Percentiles rank a stretch among this genome's conserved stretches.
Conservation (phyloP, 1,284 basidiomycete genomes). For the Caloboletus firmus region DNA sequence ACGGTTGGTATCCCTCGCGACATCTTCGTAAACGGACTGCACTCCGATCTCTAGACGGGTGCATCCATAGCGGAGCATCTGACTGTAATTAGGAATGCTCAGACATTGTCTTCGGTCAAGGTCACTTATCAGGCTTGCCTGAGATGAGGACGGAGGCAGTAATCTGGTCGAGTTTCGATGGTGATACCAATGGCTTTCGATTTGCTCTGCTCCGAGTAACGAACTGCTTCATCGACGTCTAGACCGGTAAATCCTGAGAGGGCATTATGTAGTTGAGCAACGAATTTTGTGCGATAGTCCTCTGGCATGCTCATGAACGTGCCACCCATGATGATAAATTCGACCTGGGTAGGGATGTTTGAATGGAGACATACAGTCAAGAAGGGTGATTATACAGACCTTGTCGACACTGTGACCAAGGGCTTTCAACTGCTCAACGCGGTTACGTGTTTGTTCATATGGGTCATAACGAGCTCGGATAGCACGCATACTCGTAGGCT, state of each 20-base stretch:
- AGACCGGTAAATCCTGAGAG: conserved; percentile 92
- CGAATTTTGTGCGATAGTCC: conserved; percentile 90
- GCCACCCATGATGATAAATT: conserved; percentile 99
- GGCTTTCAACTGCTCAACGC: conserved; percentile 93
- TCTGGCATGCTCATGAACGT: conserved; percentile 99
- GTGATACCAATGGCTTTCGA: conserved; percentile 99
- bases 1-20: conserved; percentile 97
- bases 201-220: conserved; percentile 94
- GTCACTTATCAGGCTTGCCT: conserved; percentile 46
- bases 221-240: conserved; percentile 97
- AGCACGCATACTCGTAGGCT: conserved; percentile 98
- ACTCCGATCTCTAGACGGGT: conserved; percentile 98
- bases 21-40: conserved; percentile 99
- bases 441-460: conserved; percentile 94
- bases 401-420: conserved; percentile 98
- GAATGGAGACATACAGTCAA: background rate
- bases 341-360: conserved; percentile 60
- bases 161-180: conserved; percentile 98
- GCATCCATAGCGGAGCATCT: conserved; percentile 99
- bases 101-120: background rate
- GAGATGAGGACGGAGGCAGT: conserved; percentile 95
- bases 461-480: conserved; percentile 98
- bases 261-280: conserved; percentile 97
- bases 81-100: conserved; percentile 48
- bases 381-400: conserved; percentile 42